Evolutionary conservation across 2,329 filamentous ascomycete species (phyloP), one percentile per base, ranked within the genome.

Genomic region (Aspergillus viridinutans): DNA sequence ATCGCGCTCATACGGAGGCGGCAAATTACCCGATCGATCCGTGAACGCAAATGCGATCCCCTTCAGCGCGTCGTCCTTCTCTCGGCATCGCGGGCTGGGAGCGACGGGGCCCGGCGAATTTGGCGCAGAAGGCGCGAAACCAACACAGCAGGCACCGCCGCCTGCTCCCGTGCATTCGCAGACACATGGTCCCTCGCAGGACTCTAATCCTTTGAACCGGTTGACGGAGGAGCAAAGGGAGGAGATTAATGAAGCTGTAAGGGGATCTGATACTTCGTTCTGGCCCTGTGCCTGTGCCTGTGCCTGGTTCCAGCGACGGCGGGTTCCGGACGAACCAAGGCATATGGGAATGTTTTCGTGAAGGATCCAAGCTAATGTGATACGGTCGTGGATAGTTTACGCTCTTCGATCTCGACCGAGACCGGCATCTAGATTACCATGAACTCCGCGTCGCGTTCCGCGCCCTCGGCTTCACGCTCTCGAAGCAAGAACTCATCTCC

Each of bases 401-500:
- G 60, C 86, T 97, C 63, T 97, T 99, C 81, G 94, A 97, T 74
- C 89, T 96, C 69, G 93, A 97, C 81, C 93, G 95, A 74, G 92
- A 97, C 78, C 85, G 87, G 49, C 87, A 90, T 75, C 90, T 99
- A 71, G 93, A 97, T 79, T 97, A 96, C 80, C 94, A 97, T 78
- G 94, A 99, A 78, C 90, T 97, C 73, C 93, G 94, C 76, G 94
- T 97, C 77, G 92, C 93, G 59, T 87, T 97, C 68, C 94, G 95
- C 73, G 94, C 94, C 3, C 86, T 99, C 1, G 94, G 94, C 62
- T 97, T 97, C 79, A 91, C 95, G 68, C 81, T 96, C 51, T 84
- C 90, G 58, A 96, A 96, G 74, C 81, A 86, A 60, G 91, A 96
- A 66, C 91, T 96, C 59, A 87, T 93, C 67, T 80, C 83, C 49